These are phyloP conservation scores for Solanum etuberosum DNA, from an alignment of 257 asterid species.

Conservation along the genomic window DNA sequence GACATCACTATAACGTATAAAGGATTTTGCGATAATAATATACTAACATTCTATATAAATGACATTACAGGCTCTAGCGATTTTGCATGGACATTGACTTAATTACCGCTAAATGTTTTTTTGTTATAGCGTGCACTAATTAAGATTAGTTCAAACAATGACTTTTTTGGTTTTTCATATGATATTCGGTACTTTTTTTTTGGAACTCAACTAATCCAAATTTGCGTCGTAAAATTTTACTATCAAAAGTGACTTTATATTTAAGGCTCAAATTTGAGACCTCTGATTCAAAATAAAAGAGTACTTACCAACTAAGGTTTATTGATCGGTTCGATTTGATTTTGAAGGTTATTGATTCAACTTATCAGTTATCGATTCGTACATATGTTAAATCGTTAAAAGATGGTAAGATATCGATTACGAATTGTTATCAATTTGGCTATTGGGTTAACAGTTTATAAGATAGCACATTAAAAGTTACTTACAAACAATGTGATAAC, in stretches of 20 bases:
- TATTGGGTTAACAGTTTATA: no score
- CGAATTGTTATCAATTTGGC: neutral
- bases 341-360: neutral
- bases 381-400: no score
- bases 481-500: no score
- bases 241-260: neutral
- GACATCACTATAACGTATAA: neutral
- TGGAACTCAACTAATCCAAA: neutral
- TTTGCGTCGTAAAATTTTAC: neutral
- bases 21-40: neutral
- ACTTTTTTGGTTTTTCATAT: neutral
- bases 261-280: neutral
- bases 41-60: no score
- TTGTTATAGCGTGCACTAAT: neutral
- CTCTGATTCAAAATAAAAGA: rapidly evolving
- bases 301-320: neutral
- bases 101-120: no score
- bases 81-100: neutral
- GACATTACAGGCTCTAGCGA: no score
- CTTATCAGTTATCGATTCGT: no score
- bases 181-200: neutral
- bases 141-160: neutral
- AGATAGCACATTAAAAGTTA: no score
- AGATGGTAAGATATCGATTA: no score
- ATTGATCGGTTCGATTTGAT: neutral